phyloP scores from a whole-genome alignment of 371 early-diverging fungal species.

The Mucor mucedo region DNA sequence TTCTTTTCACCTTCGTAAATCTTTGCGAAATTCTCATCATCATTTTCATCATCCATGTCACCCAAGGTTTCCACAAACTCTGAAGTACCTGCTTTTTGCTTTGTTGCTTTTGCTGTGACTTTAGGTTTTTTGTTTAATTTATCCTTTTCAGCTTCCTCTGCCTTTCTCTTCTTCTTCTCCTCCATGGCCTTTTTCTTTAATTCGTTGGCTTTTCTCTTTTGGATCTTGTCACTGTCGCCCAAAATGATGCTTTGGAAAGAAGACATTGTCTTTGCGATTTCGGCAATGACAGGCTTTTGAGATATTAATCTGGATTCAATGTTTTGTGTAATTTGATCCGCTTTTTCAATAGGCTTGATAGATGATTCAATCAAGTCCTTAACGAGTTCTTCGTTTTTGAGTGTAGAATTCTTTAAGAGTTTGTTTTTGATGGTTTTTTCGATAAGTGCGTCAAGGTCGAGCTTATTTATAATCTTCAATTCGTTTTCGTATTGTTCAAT shows the following conservation, averaged over 20 bases:
- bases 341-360: not conserved
- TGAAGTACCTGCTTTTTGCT: conserved; percentile 22
- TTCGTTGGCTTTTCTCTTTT: conserved; percentile 15
- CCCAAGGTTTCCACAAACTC: conserved; percentile 43
- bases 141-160: conserved; percentile 17
- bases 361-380: conserved; percentile 16
- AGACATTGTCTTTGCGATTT: conserved; percentile 20
- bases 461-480: conserved; percentile 36
- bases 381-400: conserved; percentile 31
- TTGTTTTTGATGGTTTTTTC: conserved; percentile 38
- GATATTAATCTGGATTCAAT: conserved; percentile 40
- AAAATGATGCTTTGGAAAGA: conserved; percentile 29
- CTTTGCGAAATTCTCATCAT: conserved; percentile 40
- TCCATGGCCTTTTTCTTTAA: conserved; percentile 12
- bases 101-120: not conserved
- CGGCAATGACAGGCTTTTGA: conserved; percentile 30
- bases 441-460: conserved; percentile 45
- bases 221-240: conserved; percentile 29
- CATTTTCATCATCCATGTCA: conserved; percentile 19
- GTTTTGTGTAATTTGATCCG: conserved; percentile 25
- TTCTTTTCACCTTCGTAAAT: conserved; percentile 47
- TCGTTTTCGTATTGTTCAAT: conserved; percentile 38
- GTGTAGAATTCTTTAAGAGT: conserved; percentile 30
- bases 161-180: conserved; percentile 22
- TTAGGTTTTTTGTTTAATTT: conserved; percentile 9